phyloP scores from a whole-genome alignment of 129 eudicot genomes.

The Dittrichia graveolens region DNA sequence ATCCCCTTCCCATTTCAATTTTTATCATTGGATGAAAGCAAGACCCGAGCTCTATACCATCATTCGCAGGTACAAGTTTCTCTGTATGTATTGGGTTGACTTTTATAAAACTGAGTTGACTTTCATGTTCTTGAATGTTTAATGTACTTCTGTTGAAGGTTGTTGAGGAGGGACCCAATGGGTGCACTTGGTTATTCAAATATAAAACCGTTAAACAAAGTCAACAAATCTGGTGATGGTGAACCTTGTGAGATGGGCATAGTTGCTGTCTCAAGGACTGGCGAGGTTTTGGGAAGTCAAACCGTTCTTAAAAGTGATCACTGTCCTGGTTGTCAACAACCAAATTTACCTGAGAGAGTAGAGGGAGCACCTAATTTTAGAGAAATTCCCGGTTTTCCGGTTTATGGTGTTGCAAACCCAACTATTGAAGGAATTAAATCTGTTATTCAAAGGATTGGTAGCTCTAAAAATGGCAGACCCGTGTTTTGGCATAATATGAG shows the following conservation, averaged over 20 bases:
- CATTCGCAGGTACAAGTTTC: constrained; percentile 71
- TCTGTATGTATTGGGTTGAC: constrained; percentile 1
- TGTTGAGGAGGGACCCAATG: constrained; percentile 96
- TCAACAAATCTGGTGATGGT: constrained; percentile 53
- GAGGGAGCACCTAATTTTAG: constrained; percentile 99
- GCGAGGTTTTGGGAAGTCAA: constrained; percentile 97
- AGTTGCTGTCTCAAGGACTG: constrained; percentile 85
- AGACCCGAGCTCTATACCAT: constrained; percentile 94
- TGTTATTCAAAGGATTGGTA: constrained; percentile 81
- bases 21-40: constrained; percentile 95
- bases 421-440: constrained; percentile 92
- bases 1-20: constrained; percentile 55
- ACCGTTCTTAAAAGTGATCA: constrained; percentile 96
- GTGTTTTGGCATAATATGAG: constrained; percentile 99
- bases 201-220: constrained; percentile 41
- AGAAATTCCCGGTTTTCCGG: constrained; percentile 93
- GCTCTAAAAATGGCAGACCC: constrained; percentile 74
- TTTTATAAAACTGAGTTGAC: constrained; percentile 3
- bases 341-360: constrained; percentile 71
- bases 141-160: constrained; percentile 48
- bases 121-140: constrained; percentile 5
- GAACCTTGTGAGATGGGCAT: constrained; percentile 85
- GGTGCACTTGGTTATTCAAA: constrained; percentile 92
- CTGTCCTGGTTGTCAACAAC: constrained; percentile 95
- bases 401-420: constrained; percentile 96